A percentile compares a stretch with the other conserved stretches of the same genome.
Conservation (phyloP, 768 basidiomycete species). For the Boletus edulis region DNA sequence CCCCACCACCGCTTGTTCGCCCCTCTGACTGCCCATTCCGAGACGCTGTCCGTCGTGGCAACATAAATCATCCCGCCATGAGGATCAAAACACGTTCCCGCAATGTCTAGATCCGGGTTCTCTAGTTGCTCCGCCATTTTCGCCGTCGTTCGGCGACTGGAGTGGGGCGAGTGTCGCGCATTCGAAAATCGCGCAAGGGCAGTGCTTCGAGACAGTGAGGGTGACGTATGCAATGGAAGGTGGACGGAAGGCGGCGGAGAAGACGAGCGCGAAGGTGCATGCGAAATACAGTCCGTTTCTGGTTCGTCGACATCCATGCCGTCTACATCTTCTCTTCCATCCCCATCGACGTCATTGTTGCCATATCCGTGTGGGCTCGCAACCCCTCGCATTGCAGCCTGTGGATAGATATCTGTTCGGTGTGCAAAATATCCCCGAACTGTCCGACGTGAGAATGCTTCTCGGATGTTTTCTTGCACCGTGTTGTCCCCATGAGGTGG, state of each 20-base stretch:
- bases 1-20: constrained; percentile 75
- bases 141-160: constrained; percentile 16
- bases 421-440: constrained; percentile 35
- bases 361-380: constrained; percentile 12
- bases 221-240: constrained; percentile 27
- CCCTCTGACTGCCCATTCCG: constrained; percentile 74
- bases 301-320: constrained; percentile 50
- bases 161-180: constrained; percentile 16
- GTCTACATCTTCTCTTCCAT: constrained; percentile 36
- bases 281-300: constrained; percentile 56
- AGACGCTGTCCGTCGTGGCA: constrained; percentile 61
- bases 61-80: constrained; percentile 65
- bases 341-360: constrained; percentile 22
- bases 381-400: constrained; percentile 15
- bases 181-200: constrained; percentile 19
- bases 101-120: constrained; percentile 47
- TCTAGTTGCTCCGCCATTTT: constrained; percentile 12
- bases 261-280: constrained; percentile 43
- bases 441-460: constrained; percentile 50
- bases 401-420: constrained; percentile 24
- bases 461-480: constrained; percentile 57
- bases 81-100: constrained; percentile 75
- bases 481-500: constrained; percentile 53
- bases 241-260: constrained; percentile 44
- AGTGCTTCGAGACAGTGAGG: constrained; percentile 18